A percentile compares a stretch with the other conserved stretches of the same genome.
These are phyloP conservation scores for Pelargonium citronellum DNA, from an alignment of 441 rosid species.

Conservation along the genomic window DNA sequence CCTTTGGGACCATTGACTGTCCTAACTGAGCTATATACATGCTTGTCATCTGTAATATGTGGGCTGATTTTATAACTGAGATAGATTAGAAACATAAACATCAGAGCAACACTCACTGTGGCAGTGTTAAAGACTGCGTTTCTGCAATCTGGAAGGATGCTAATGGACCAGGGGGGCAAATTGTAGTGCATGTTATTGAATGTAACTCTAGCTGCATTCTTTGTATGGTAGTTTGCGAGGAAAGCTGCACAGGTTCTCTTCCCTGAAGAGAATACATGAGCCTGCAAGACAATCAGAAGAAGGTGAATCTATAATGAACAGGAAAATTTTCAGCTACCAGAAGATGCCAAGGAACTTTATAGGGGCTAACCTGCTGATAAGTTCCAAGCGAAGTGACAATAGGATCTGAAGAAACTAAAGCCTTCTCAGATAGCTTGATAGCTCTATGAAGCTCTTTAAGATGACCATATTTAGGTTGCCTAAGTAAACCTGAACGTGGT, in stretches of 20 bases:
- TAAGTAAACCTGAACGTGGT: constrained; percentile 56
- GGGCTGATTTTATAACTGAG: background rate
- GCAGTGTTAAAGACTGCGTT: constrained; percentile 92
- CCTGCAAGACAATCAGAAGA: constrained; percentile 38
- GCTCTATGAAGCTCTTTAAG: constrained; percentile 94
- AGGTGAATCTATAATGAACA: background rate
- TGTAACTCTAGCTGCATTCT: constrained; percentile 63
- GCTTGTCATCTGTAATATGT: background rate
- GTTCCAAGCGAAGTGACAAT: constrained; percentile 67
- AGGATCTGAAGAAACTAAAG: constrained; percentile 77
- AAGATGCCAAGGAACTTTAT: background rate
- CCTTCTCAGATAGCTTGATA: constrained; percentile 76
- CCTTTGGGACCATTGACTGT: too few species aligned
- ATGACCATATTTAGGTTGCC: constrained; percentile 92
- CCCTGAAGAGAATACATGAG: constrained; percentile 70
- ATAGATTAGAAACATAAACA: background rate
- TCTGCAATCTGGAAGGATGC: constrained; percentile 94
- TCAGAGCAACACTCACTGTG: constrained; percentile 44
- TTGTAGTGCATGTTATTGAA: constrained; percentile 92
- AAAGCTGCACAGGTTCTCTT: constrained; percentile 88
- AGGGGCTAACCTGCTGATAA: constrained; percentile 62
- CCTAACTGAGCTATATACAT: too few species aligned
- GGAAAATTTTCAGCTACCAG: too few species aligned
- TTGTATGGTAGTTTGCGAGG: constrained; percentile 80
- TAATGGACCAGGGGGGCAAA: constrained; percentile 97